phyloP scores from a whole-genome alignment of 202 grass and related monocot species.

The Cymbopogon flexuosus region DNA sequence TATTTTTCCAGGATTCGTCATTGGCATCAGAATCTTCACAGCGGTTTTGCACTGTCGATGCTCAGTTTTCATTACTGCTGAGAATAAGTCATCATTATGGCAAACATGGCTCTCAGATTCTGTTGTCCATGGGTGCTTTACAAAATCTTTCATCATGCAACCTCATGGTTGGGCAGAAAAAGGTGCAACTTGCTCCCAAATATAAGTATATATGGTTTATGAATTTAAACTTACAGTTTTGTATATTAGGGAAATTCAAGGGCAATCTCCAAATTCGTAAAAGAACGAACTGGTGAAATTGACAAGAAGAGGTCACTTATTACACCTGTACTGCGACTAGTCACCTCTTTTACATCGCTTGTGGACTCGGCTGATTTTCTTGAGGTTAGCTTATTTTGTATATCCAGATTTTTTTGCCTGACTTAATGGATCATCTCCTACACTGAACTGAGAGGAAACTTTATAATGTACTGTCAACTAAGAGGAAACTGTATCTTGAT shows the following conservation, averaged over 20 bases:
- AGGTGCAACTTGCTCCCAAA: constrained; percentile 41
- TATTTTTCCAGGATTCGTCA: constrained; percentile 52
- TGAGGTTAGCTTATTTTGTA: constrained; percentile 51
- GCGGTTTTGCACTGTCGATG: constrained; percentile 64
- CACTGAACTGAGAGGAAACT: no score
- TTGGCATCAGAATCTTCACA: constrained; percentile 66
- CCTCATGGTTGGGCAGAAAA: constrained; percentile 49
- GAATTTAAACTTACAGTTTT: constrained; percentile 29
- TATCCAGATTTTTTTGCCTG: constrained; percentile 19
- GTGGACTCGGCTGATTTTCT: constrained; percentile 78
- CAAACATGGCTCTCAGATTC: constrained; percentile 84
- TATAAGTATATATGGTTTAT: constrained; percentile 15
- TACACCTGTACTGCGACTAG: constrained; percentile 77
- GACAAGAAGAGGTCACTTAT: constrained; percentile 68
- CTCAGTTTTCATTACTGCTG: constrained; percentile 80
- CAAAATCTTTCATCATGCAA: constrained; percentile 80
- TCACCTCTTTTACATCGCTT: constrained; percentile 75
- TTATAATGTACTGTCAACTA: neutral
- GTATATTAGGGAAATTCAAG: constrained; percentile 55
- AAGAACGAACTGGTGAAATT: constrained; percentile 51
- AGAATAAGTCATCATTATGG: constrained; percentile 88
- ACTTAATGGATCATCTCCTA: no score
- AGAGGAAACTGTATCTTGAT: neutral
- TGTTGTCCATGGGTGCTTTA: constrained; percentile 79
- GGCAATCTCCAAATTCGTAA: constrained; percentile 36